phyloP scores from a whole-genome alignment of 306 rosid species.

The Quercus ilex region DNA sequence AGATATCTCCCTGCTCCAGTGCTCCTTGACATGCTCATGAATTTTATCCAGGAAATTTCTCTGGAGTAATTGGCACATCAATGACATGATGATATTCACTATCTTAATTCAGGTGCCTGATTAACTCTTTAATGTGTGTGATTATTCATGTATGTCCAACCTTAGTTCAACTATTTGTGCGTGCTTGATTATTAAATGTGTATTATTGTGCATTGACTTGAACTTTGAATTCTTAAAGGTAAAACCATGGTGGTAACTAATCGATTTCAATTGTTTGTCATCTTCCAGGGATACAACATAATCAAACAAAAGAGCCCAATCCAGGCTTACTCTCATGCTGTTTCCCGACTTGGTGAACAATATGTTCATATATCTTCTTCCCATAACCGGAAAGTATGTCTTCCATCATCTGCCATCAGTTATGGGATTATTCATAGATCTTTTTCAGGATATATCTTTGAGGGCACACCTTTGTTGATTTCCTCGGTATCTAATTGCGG shows the following conservation, averaged over 20 bases:
- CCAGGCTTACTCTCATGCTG: constrained; percentile 25
- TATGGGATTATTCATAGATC: constrained; percentile 28
- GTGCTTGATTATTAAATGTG: not conserved
- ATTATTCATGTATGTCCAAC: not conserved
- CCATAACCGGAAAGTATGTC: constrained; percentile 32
- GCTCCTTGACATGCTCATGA: not conserved
- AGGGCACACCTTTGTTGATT: constrained; percentile 18
- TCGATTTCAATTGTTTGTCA: constrained; percentile 11
- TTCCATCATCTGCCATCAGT: constrained; percentile 25
- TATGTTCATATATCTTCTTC: constrained; percentile 34
- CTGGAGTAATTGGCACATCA: not conserved
- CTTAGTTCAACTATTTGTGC: not conserved
- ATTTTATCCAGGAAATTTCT: not conserved
- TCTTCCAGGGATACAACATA: constrained; percentile 41
- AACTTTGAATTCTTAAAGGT: not conserved
- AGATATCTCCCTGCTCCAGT: not conserved
- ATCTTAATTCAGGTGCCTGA: not conserved
- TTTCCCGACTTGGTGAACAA: constrained; percentile 34
- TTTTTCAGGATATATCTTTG: constrained; percentile 31
- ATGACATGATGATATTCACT: constrained; percentile 1
- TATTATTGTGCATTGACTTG: not conserved
- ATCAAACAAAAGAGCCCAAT: constrained; percentile 35
- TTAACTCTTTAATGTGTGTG: not conserved
- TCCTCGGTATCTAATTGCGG: constrained; percentile 25
- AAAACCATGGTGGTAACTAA: not conserved